phyloP scores from a whole-genome alignment of 176 grass and related monocot species.

The Zizania latifolia region DNA sequence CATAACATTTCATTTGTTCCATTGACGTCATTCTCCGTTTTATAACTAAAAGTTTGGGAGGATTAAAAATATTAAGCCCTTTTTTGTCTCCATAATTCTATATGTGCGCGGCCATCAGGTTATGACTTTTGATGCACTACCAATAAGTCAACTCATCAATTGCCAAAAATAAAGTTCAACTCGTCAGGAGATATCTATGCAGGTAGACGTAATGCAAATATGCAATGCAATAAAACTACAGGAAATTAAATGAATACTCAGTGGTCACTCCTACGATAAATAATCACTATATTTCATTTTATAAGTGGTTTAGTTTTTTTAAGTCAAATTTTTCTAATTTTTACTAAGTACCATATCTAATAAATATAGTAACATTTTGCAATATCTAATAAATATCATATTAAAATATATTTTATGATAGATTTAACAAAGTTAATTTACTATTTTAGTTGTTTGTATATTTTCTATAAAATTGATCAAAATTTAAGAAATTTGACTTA shows the following conservation, averaged over 20 bases:
- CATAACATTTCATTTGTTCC: not conserved
- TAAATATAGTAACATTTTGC: too few relatives aligned
- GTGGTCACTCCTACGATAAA: too few relatives aligned
- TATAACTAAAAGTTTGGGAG: not conserved
- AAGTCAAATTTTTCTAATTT: too few relatives aligned
- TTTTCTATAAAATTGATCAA: too few relatives aligned
- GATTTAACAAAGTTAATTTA: too few relatives aligned
- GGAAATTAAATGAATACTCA: not conserved
- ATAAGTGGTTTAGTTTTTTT: too few relatives aligned
- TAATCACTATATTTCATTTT: too few relatives aligned
- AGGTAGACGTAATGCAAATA: not conserved
- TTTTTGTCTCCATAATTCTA: not conserved
- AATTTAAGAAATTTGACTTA: too few relatives aligned
- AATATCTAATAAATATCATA: too few relatives aligned
- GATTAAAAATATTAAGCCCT: not conserved
- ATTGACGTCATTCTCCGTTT: not conserved
- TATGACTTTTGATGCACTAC: not conserved
- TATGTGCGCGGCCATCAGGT: not conserved
- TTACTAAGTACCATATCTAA: too few relatives aligned
- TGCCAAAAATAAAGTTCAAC: constrained; percentile 5
- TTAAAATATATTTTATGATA: too few relatives aligned
- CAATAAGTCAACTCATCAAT: constrained; percentile 2
- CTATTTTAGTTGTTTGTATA: too few relatives aligned
- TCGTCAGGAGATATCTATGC: not conserved
- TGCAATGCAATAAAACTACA: constrained; percentile 5